Conservation (phyloP, 1,284 basidiomycete genomes). For the Athelia sp. region DNA sequence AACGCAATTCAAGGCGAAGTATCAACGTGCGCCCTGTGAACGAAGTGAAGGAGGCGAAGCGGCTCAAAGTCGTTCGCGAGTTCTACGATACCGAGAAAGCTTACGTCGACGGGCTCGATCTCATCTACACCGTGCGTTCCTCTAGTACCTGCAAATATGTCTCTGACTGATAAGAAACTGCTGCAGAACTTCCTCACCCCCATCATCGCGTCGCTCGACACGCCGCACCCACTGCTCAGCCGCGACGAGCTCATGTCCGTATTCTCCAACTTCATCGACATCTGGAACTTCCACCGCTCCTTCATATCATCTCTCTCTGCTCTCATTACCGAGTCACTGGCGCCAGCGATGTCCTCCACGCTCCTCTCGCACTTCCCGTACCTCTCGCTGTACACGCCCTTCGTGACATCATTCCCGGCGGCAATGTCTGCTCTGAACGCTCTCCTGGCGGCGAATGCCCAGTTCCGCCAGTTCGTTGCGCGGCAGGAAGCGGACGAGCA, state of each 20-base stretch:
- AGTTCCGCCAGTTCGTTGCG: constrained; percentile 59
- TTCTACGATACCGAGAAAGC: constrained; percentile 77
- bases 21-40: constrained; percentile 21
- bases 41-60: constrained; percentile 36
- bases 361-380: constrained; percentile 70
- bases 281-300: constrained; percentile 84
- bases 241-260: constrained; percentile 68
- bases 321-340: constrained; percentile 28
- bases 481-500: constrained; percentile 57
- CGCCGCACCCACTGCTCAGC: constrained; percentile 60
- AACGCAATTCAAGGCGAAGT: constrained; percentile 21
- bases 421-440: constrained; percentile 53
- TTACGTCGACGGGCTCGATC: constrained; percentile 75
- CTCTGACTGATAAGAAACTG: constrained; percentile 2
- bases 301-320: constrained; percentile 59
- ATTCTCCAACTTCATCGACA: constrained; percentile 89
- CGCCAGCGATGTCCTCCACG: constrained; percentile 44
- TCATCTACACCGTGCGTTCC: constrained; percentile 69
- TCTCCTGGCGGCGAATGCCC: constrained; percentile 42
- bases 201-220: constrained; percentile 66
- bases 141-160: constrained; percentile 1
- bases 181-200: constrained; percentile 73
- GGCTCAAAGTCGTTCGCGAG: constrained; percentile 63
- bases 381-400: constrained; percentile 77
- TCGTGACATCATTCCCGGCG: constrained; percentile 71